Evolutionary conservation across 2,329 filamentous ascomycete species (phyloP), one percentile per base, ranked within the genome.

Genomic region (Cladorrhinum sp.): DNA sequence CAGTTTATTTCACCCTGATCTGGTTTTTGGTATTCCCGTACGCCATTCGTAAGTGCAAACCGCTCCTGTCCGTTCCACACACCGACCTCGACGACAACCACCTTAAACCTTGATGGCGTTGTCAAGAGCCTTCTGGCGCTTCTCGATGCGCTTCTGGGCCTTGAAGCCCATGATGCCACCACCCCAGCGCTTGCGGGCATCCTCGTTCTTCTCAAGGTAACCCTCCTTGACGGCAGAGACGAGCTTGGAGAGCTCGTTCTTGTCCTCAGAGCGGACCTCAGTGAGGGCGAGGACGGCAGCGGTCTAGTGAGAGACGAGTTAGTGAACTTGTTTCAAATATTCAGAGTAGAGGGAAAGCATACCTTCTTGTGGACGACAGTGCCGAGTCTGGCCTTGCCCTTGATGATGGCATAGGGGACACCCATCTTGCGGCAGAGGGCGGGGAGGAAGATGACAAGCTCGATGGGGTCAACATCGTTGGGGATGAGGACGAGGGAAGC

Each of bases 401-500:
- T 99, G 77, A 99, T 87, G 73, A 99, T 98, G 77, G 93, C 95
- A 80, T 98, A 99, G 68, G 96, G 95, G 72, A 97, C 89, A 83
- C 96, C 96, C 93, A 99, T 99, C 91, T 99, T 99, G 82, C 93
- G 91, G 91, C 95, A 99, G 71, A 99, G 91, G 74, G 95, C 93
- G 71, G 95, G 95, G 68, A 99, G 88, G 90, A 96, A 99, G 81
- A 99, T 92, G 75, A 99, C 96, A 73, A 99, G 84, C 87, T 99
- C 95, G 77, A 99, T 99, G 74, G 95, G 95, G 86, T 99, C 95
- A 73, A 99, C 96, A 77, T 99, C 95, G 84, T 99, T 96, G 79
- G 95, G 91, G 78, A 99, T 99, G 72, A 99, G 88, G 76, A 99
- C 96, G 69, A 99, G 87, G 66, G 91, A 88, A 69, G 95, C 93